A percentile compares a stretch with the other conserved stretches of the same genome.
These are phyloP conservation scores for Styphnolobium japonicum DNA, from an alignment of 306 rosid species.

Conservation along the genomic window DNA sequence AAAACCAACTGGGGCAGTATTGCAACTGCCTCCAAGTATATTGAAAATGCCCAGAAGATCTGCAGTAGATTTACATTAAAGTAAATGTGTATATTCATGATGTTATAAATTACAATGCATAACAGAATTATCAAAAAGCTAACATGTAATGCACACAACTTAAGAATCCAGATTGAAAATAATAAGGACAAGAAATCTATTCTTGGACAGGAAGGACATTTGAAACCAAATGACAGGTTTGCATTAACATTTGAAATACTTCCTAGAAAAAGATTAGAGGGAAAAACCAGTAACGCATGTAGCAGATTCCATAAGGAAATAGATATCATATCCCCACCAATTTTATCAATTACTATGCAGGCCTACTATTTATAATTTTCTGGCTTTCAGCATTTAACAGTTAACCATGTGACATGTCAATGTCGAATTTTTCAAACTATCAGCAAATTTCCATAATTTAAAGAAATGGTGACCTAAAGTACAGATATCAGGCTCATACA, in stretches of 20 bases:
- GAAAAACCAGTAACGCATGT: neutral
- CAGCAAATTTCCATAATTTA: neutral
- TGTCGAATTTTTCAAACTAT: neutral
- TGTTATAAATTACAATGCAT: neutral
- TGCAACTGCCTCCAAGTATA: conserved; percentile 90
- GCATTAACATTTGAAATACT: neutral
- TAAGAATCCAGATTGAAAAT: neutral
- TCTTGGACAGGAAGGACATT: neutral
- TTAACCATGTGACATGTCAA: neutral
- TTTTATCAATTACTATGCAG: neutral
- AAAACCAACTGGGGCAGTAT: conserved; percentile 88
- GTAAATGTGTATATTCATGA: neutral
- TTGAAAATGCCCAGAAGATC: conserved; percentile 94
- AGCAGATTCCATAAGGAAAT: neutral
- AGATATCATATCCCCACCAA: neutral
- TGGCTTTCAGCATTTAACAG: conserved; percentile 2
- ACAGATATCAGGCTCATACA: neutral
- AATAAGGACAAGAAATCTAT: neutral
- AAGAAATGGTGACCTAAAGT: neutral
- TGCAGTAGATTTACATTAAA: conserved; percentile 34
- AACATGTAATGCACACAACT: conserved; percentile 9
- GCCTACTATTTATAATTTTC: neutral
- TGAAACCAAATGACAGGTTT: neutral
- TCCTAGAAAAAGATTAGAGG: neutral
- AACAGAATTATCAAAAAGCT: conserved; percentile 14